Evolutionary conservation across 2,329 filamentous ascomycete genomes (phyloP).

Genomic region (Cercospora beticola): DNA sequence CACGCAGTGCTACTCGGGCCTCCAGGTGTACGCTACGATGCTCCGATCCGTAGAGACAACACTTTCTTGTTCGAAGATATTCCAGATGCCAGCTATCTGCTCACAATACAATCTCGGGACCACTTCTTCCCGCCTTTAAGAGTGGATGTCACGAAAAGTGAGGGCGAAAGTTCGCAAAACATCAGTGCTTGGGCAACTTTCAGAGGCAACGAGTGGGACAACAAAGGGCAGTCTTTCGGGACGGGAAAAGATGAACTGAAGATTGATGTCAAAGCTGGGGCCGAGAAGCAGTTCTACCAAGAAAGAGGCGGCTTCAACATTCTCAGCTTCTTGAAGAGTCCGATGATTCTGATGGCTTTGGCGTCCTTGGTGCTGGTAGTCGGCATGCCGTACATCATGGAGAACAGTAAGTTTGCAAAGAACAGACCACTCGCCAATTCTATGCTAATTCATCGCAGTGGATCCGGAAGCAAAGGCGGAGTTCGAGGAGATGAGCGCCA

Average conservation of each 20-base stretch:
- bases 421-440: neutral
- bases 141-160: conserved; percentile 62
- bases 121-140: conserved; percentile 76
- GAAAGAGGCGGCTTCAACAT: conserved; percentile 66
- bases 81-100: conserved; percentile 71
- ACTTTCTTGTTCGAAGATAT: conserved; percentile 76
- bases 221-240: conserved; percentile 67
- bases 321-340: conserved; percentile 83
- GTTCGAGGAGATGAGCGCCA: conserved; percentile 85
- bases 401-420: conserved; percentile 68
- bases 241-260: conserved; percentile 46
- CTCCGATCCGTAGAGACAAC: conserved; percentile 66
- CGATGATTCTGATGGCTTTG: conserved; percentile 91
- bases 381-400: conserved; percentile 91
- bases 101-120: conserved; percentile 73
- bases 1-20: conserved; percentile 58
- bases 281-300: conserved; percentile 71
- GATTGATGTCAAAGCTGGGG: conserved; percentile 63
- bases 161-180: conserved; percentile 44
- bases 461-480: conserved; percentile 93
- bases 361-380: conserved; percentile 81
- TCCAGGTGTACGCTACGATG: conserved; percentile 50
- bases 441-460: conserved; percentile 59
- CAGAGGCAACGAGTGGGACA: conserved; percentile 84
- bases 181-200: conserved; percentile 79